These are phyloP conservation scores for Nectriaceae sp. DNA, from an alignment of 2,329 filamentous ascomycete species.

Conservation along the genomic window DNA sequence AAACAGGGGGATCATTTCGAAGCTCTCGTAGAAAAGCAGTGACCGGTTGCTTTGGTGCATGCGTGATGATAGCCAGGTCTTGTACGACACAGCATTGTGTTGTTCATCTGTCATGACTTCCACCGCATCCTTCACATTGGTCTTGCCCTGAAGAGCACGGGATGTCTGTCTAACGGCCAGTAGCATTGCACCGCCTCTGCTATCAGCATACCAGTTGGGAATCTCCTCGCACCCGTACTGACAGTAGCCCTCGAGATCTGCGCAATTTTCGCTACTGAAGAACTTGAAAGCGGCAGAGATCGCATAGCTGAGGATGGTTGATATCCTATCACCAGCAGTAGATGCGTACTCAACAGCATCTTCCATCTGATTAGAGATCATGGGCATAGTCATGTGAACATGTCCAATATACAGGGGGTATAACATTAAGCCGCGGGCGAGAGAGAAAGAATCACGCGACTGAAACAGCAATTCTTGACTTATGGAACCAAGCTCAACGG, in stretches of 20 bases:
- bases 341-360: slow-evolving; percentile 67
- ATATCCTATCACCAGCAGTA: slow-evolving; percentile 68
- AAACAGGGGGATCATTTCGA: slow-evolving; percentile 64
- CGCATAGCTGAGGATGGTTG: slow-evolving; percentile 72
- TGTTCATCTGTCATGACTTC: slow-evolving; percentile 68
- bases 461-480: slow-evolving; percentile 66
- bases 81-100: slow-evolving; percentile 61
- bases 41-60: slow-evolving; percentile 64
- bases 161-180: slow-evolving; percentile 66
- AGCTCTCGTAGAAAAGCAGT: slow-evolving; percentile 67
- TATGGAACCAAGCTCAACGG: slow-evolving; percentile 63
- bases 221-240: slow-evolving; percentile 74
- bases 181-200: slow-evolving; percentile 70
- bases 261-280: slow-evolving; percentile 68
- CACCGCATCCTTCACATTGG: slow-evolving; percentile 49
- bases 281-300: slow-evolving; percentile 67
- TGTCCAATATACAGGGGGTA: slow-evolving; percentile 73
- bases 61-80: slow-evolving; percentile 56
- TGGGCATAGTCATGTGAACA: slow-evolving; percentile 61
- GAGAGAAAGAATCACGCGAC: slow-evolving; percentile 63
- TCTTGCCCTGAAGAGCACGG: slow-evolving; percentile 76
- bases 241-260: slow-evolving; percentile 70
- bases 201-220: slow-evolving; percentile 70
- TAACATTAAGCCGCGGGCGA: slow-evolving; percentile 69
- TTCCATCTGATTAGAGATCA: slow-evolving; percentile 62